Percentiles rank a stretch among this genome's conserved stretches.
These are phyloP conservation scores for Zalaria sp. DNA, from an alignment of 2,329 filamentous ascomycete genomes.

Conservation along the genomic window DNA sequence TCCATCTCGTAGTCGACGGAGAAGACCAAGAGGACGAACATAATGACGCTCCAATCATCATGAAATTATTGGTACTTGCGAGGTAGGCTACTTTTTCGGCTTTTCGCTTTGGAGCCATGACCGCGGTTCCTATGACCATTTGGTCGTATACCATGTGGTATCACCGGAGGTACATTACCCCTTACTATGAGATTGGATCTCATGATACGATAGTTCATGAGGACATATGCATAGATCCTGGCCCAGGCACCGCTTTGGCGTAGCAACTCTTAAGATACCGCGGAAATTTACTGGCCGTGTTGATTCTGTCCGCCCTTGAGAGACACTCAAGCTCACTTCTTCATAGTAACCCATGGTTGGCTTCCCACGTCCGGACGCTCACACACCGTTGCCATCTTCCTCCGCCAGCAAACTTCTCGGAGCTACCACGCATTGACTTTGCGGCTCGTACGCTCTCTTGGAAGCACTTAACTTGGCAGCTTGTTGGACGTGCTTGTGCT, in stretches of 20 bases:
- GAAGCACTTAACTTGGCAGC: conserved; percentile 24
- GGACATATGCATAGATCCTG: too few relatives aligned
- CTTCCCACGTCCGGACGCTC: conserved; percentile 26
- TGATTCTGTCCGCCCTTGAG: background rate
- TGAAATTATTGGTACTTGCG: conserved; percentile 27
- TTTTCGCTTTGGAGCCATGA: background rate
- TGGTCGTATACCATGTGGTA: too few relatives aligned
- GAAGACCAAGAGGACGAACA: conserved; percentile 16
- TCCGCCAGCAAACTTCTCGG: conserved; percentile 28
- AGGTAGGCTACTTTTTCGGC: conserved; percentile 12
- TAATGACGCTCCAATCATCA: conserved; percentile 28
- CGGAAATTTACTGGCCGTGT: background rate
- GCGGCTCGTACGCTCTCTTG: conserved; percentile 23
- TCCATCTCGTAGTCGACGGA: conserved; percentile 6
- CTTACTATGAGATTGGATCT: too few relatives aligned
- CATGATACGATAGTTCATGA: too few relatives aligned
- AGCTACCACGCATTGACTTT: conserved; percentile 26
- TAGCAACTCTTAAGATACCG: background rate
- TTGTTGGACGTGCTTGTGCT: conserved; percentile 22
- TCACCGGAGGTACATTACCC: too few relatives aligned
- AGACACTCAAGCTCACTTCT: conserved; percentile 5
- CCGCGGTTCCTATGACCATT: too few relatives aligned
- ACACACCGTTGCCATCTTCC: conserved; percentile 33
- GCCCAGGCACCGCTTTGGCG: background rate
- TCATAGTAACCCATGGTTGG: conserved; percentile 23